Evolutionary conservation across 805 yeast genomes (phyloP), one percentile per base, ranked within the genome.

Genomic region (Candida orba): DNA sequence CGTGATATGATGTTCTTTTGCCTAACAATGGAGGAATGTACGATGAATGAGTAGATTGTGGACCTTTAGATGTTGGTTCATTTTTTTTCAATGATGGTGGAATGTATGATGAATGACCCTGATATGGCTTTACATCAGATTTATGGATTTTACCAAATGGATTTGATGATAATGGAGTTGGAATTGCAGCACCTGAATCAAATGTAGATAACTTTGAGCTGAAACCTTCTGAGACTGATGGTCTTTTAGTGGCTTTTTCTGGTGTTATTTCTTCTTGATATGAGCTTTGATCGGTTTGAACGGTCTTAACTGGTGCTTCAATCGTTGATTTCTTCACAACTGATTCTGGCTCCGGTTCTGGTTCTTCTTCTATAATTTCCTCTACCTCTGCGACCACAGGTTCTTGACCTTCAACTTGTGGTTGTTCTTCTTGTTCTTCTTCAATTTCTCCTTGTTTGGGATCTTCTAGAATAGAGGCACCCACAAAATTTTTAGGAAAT

Each of bases 401-500:
- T 17, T 41, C 20, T n/a, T 29, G 24, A 12, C 5, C 10, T 36
- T 43, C 33, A 31, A 6, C 33, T 31, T 6, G 33, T n/a, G n/a
- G n/a, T 13, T 9, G 7, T 23, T 17, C 23, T 13, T 5, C 18
- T 4, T 8, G 9, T 39, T 43, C 31, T 37, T 18, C 30, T 42
- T 8, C 30, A 15, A 18, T 30, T 23, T 42, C 27, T 22, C 39
- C 40, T 15, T 25, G 18, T 20, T 33, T 17, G 6, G 14, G 34
- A 2, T 34, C 36, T 17, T 30, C 34, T 15, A 14, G 42, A 13
- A 50, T 45, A 15, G 48, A 44, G 4, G 38, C 55, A 15, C 48
- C 77, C 6, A 91, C 98, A 66, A 87, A 91, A 57, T 78, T 79
- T 59, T 75, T 78, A 4, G 99, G 99, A 55, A 93, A 93, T 67